Percentiles rank a stretch among this genome's conserved stretches.
Conservation (phyloP, 805 yeast genomes). For the Torulaspora indica region DNA sequence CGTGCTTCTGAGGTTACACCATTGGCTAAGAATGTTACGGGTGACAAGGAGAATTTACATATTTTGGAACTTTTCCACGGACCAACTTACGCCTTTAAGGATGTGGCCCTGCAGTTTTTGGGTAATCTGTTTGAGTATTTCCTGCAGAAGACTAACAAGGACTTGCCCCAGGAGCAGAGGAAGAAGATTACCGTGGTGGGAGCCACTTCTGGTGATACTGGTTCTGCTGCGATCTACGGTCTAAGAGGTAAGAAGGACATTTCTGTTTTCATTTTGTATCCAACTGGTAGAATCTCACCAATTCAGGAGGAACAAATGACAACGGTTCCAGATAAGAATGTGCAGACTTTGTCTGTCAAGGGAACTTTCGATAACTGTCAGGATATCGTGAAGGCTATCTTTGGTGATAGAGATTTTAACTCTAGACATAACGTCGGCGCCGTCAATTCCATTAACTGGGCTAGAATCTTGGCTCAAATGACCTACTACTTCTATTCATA, state of each 20-base stretch:
- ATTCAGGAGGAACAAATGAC: slow-evolving; percentile 99
- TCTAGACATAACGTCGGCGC: slow-evolving; percentile 92
- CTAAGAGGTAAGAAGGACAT: slow-evolving; percentile 95
- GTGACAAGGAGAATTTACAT: slow-evolving; percentile 55
- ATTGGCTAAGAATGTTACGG: slow-evolving; percentile 51
- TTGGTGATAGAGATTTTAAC: slow-evolving; percentile 86
- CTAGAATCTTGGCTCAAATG: slow-evolving; percentile 94
- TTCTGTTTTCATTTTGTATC: slow-evolving; percentile 93
- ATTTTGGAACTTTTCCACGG: slow-evolving; percentile 95
- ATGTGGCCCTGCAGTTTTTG: slow-evolving; percentile 95
- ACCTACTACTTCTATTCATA: slow-evolving; percentile 93
- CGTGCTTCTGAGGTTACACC: slow-evolving; percentile 89
- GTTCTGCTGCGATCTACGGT: slow-evolving; percentile 98
- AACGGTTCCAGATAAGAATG: slow-evolving; percentile 86
- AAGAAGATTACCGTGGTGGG: slow-evolving; percentile 94
- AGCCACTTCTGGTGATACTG: slow-evolving; percentile 98
- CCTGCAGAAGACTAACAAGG: slow-evolving; percentile 65
- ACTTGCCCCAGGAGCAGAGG: slow-evolving; percentile 50
- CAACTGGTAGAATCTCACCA: slow-evolving; percentile 96
- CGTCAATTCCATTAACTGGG: slow-evolving; percentile 98
- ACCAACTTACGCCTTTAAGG: slow-evolving; percentile 98
- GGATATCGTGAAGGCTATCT: slow-evolving; percentile 88
- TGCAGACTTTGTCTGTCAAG: slow-evolving; percentile 89
- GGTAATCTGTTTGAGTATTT: slow-evolving; percentile 96
- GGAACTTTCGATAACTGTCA: slow-evolving; percentile 99